Evolutionary conservation across 345 rosid species (phyloP), one percentile per base, ranked within the genome.

Genomic region (Bruguiera gymnorhiza): DNA sequence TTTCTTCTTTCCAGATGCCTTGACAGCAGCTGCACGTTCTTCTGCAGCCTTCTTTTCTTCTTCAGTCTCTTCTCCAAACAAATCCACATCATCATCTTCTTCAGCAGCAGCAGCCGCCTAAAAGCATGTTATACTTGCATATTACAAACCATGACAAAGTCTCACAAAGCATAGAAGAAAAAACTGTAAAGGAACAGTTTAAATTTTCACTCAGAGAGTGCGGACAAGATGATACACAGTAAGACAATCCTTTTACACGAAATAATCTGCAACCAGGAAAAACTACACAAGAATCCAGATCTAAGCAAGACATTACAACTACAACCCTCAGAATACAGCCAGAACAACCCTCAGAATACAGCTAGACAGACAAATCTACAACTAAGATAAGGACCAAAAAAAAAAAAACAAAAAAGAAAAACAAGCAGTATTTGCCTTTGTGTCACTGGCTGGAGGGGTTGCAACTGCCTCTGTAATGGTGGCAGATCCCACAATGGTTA

Each of bases 1-100:
- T 76, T 88, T 90, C 93, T 88, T 90, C 64, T 87, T 87, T 13
- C 69, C 20, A 66, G 87, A 72, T 20, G 90, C 85, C 78, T 83
- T 87, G 11, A 80, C 31, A 8, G 88, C 60, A 74, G 97, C 90
- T 16, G 94, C 92, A 20, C 92, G 84, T 54, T 84, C 90, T 70
- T 91, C 97, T 8, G 95, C 87, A 69, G 92, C 97, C 83, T 87
- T 88, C 87, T 88, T 91, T 73, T 88, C 97, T 86, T 88, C 97
- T 65, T 91, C 97, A 3, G 95, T 91, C 80, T 91, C 97, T 59
- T 91, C 97, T 0, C 97, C 97, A 67, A 88, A 90, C 39, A 91
- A 83, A 76, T 91, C 97, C 76, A 91, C 92, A 69, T 91, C 97
- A 11, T 88, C 93, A 15, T 88, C 79, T 1, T 77, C 93, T 0